Evolutionary conservation across 2,329 filamentous ascomycete species (phyloP), one percentile per base, ranked within the genome.

Genomic region (Penicillium sp.): DNA sequence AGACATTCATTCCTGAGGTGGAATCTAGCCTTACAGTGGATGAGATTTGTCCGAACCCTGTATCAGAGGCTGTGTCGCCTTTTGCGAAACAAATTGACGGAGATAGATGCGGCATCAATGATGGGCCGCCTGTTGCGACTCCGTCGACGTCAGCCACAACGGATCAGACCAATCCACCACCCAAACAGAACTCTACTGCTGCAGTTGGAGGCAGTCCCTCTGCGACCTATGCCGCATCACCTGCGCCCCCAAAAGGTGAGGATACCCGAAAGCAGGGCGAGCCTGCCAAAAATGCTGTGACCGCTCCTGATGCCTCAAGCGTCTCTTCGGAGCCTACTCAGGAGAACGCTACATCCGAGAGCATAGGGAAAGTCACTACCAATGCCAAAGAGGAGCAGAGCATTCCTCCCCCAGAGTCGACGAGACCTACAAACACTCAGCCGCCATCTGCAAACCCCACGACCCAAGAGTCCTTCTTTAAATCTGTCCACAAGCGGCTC

Each of bases 401-500:
- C 25, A 73, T 25, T 57, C 43, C 58, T 5, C 74, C 48, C 63
- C 75, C 27, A 65, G 71, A 74, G 34, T 60, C 65, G 2, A 65
- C 56, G 4, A 65, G 68, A 59, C 51, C 76, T 27, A 76, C 79
- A 9, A 68, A 80, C 41, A 75, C 78, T 27, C 75, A 83, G 64
- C 77, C 81, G 1, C 71, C 81, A 8, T 74, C 82, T 2, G 75
- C 88, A 1, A 84, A 86, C 0, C 92, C 93, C 2, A 92, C 92
- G 0, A 94, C 95, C 1, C 94, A 99, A 73, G 94, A 99, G 72
- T 94, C 90, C 2, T 97, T 99, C 75, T 99, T 97, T 82, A 97
- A 97, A 73, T 91, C 92, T 4, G 88, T 97, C 9, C 91, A 92
- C 61, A 97, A 97, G 74, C 90, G 94, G 1, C 82, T 99, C 5